Conservation (phyloP, 2,329 filamentous ascomycete species). For the Gyromitra esculenta region DNA sequence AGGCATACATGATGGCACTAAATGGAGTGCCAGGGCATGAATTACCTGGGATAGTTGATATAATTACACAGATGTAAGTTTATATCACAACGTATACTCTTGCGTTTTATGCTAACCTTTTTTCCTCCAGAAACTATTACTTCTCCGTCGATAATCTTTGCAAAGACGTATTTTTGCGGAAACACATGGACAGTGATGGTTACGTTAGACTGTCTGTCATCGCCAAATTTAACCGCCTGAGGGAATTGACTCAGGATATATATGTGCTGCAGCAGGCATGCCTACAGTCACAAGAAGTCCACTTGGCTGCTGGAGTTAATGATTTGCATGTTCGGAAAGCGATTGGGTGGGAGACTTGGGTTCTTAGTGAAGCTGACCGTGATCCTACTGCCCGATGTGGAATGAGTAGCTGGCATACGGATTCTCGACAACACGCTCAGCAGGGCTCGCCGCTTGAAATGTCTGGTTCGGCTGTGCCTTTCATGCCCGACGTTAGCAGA, state of each 20-base stretch:
- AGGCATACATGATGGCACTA: slow-evolving; percentile 48
- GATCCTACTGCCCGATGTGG: slow-evolving; percentile 64
- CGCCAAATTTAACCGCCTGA: slow-evolving; percentile 85
- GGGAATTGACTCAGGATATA: slow-evolving; percentile 74
- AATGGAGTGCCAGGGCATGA: slow-evolving; percentile 35
- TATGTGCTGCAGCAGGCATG: slow-evolving; percentile 79
- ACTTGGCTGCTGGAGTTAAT: slow-evolving; percentile 79
- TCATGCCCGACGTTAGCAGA: slow-evolving; percentile 46
- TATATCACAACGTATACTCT: background rate
- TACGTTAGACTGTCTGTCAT: slow-evolving; percentile 85
- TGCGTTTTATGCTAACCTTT: slow-evolving; percentile 58
- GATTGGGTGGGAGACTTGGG: slow-evolving; percentile 81
- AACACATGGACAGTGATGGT: slow-evolving; percentile 93
- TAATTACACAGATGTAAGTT: slow-evolving; percentile 57
- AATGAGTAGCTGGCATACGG: slow-evolving; percentile 42
- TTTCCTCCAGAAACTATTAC: slow-evolving; percentile 75
- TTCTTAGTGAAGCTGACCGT: slow-evolving; percentile 76
- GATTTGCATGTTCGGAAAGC: slow-evolving; percentile 78
- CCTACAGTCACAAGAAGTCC: slow-evolving; percentile 75
- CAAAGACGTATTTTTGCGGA: slow-evolving; percentile 88
- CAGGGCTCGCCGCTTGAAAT: slow-evolving; percentile 50
- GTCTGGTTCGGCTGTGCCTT: slow-evolving; percentile 51
- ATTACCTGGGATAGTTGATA: slow-evolving; percentile 38
- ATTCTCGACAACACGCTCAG: slow-evolving; percentile 24
- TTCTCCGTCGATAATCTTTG: slow-evolving; percentile 95